A percentile compares a stretch with the other conserved stretches of the same genome.
Conservation (phyloP, 164 flowering plant species). For the Macadamia tetraphylla region DNA sequence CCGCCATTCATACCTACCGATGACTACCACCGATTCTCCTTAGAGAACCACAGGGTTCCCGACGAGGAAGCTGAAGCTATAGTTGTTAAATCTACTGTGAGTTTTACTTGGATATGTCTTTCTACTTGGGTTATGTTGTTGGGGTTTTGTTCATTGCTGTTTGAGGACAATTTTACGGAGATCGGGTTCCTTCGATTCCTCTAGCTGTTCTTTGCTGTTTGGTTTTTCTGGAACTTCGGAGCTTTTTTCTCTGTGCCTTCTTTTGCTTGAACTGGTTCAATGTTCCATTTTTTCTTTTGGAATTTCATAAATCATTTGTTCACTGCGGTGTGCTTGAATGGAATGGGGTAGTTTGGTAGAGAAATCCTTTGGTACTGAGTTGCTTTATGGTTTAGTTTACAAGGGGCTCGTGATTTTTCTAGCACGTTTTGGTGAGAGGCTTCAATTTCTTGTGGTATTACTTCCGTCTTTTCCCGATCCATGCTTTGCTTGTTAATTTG, state of each 20-base stretch:
- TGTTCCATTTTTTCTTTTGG: not conserved
- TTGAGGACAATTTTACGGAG: conserved; percentile 5
- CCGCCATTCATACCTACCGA: conserved; percentile 27
- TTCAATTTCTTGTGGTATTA: not conserved
- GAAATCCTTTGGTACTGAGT: not conserved
- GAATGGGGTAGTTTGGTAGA: no score
- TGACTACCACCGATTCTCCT: conserved; percentile 28
- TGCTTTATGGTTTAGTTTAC: not conserved
- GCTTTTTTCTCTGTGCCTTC: not conserved
- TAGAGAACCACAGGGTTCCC: not conserved
- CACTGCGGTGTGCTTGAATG: no score
- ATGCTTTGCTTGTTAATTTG: not conserved
- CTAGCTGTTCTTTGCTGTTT: not conserved
- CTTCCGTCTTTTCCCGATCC: not conserved
- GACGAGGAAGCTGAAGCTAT: no score
- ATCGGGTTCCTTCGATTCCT: conserved; percentile 2
- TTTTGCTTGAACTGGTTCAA: not conserved
- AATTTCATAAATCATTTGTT: no score
- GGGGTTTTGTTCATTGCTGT: not conserved
- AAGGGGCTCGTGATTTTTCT: no score
- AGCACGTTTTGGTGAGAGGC: no score
- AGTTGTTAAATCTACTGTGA: no score
- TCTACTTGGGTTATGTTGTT: no score
- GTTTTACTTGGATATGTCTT: not conserved
- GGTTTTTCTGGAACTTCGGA: not conserved